phyloP scores from a whole-genome alignment of 2,329 filamentous ascomycete species.

The Thielaviopsis populi region DNA sequence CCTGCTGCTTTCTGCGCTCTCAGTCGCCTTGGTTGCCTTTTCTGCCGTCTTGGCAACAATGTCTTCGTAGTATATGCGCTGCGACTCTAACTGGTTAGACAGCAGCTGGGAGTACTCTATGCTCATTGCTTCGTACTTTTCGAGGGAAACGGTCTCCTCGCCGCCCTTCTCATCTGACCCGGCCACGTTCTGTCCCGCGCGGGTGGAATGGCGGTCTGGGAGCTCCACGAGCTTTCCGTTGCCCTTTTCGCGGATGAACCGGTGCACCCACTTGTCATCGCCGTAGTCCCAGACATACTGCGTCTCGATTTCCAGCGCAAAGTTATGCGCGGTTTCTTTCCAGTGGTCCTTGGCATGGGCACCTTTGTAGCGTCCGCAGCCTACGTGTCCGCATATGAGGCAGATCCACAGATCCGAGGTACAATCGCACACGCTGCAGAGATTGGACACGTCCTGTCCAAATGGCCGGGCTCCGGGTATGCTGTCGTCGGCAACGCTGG shows the following conservation, averaged over 20 bases:
- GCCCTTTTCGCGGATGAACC: conserved; percentile 83
- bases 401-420: conserved; percentile 86
- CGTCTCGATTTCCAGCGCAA: conserved; percentile 80
- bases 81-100: conserved; percentile 81
- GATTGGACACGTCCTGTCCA: conserved; percentile 44
- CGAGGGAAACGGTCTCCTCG: conserved; percentile 55
- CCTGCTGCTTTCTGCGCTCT: conserved; percentile 48
- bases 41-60: conserved; percentile 77
- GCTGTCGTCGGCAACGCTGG: conserved; percentile 39
- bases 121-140: conserved; percentile 61
- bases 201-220: conserved; percentile 32
- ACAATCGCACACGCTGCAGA: conserved; percentile 70
- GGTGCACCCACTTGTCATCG: conserved; percentile 88
- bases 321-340: conserved; percentile 77
- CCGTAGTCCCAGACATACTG: conserved; percentile 98
- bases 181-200: conserved; percentile 17
- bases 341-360: conserved; percentile 90
- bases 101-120: conserved; percentile 91
- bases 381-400: conserved; percentile 80
- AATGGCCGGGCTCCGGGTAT: conserved; percentile 31
- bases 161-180: conserved; percentile 25
- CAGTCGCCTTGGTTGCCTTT: conserved; percentile 64
- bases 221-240: conserved; percentile 87
- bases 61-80: conserved; percentile 88
- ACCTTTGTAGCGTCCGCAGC: conserved; percentile 85